Evolutionary conservation across 257 asterid genomes (phyloP).

Genomic region (Solanum sejunctum): DNA sequence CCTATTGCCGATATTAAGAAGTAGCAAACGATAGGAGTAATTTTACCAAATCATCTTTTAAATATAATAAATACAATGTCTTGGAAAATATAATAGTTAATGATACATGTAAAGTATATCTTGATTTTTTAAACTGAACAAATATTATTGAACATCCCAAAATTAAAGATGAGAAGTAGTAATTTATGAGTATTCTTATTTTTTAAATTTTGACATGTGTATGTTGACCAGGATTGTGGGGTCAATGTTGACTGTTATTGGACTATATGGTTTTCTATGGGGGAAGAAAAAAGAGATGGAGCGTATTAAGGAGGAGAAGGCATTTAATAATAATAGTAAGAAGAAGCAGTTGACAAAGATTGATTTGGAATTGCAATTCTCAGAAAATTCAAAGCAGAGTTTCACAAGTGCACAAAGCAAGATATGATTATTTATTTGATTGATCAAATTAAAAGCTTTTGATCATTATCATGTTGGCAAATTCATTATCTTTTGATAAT

Average conservation of each 20-base stretch:
- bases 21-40: no score
- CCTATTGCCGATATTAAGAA: no score
- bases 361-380: neutral
- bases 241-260: constrained; percentile 46
- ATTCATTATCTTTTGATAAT: neutral
- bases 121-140: no score
- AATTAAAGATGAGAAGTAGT: no score
- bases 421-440: neutral
- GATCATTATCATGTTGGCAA: no score
- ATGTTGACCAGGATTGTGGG: constrained; percentile 38
- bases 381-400: neutral
- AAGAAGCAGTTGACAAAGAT: neutral
- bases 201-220: neutral
- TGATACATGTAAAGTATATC: no score
- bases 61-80: no score
- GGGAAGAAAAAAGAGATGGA: constrained; percentile 50
- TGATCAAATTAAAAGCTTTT: no score
- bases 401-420: neutral
- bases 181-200: neutral
- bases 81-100: no score
- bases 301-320: neutral
- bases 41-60: no score
- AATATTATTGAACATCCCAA: no score
- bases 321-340: neutral
- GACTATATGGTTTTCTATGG: constrained; percentile 68